phyloP scores from a whole-genome alignment of 192 early-diverging fungal genomes.

The Backusella tuberculispora region DNA sequence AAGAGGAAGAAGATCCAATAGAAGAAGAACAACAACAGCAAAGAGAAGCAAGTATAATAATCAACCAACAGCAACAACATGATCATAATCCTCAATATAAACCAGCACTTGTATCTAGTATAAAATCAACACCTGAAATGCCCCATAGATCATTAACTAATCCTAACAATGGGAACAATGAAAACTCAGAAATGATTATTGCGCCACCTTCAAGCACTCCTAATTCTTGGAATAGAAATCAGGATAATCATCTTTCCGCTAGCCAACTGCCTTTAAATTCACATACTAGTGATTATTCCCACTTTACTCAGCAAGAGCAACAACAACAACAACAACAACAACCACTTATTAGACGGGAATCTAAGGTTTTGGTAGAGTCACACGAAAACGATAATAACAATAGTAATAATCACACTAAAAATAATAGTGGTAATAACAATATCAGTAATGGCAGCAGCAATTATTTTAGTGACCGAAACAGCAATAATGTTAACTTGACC shows the following conservation, averaged over 20 bases:
- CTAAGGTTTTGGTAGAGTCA: constrained; percentile 11
- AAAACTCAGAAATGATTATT: not conserved
- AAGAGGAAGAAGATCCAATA: not conserved
- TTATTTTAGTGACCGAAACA: not conserved
- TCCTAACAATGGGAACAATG: not conserved
- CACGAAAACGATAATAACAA: not conserved
- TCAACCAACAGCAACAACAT: not conserved
- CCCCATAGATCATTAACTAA: not conserved
- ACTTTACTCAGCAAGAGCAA: not conserved
- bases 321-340: constrained; percentile 8
- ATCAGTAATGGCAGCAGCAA: not conserved
- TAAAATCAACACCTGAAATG: not conserved
- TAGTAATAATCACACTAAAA: not conserved
- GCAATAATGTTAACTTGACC: not conserved
- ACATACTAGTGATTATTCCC: not conserved
- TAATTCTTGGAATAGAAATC: constrained; percentile 15
- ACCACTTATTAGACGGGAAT: not conserved
- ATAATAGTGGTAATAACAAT: not conserved
- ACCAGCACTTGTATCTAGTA: not conserved
- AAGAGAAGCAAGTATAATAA: too few species aligned
- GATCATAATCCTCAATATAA: not conserved
- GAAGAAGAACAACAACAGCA: not conserved
- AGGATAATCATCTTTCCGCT: not conserved
- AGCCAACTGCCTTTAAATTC: not conserved
- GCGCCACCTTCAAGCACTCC: not conserved